Evolutionary conservation across 805 yeast species (phyloP).

Genomic region (Starmerella vitae): DNA sequence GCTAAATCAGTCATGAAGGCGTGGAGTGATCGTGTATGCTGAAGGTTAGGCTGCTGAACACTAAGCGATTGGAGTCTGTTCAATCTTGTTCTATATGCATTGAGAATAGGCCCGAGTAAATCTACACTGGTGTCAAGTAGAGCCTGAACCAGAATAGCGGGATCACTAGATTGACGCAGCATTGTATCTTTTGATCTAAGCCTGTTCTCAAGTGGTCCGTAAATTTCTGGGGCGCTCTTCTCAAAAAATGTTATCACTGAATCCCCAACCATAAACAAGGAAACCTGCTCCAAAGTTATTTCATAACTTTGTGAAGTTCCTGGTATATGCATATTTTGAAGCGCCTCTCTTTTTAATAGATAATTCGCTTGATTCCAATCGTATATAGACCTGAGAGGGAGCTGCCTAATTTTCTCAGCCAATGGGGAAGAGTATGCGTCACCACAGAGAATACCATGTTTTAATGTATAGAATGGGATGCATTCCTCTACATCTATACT

Average conservation of each 20-base stretch:
- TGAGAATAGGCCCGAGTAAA: slow-evolving; percentile 38
- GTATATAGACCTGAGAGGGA: slow-evolving; percentile 17
- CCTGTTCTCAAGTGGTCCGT: slow-evolving; percentile 38
- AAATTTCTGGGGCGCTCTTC: slow-evolving; percentile 41
- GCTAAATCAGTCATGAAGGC: slow-evolving; percentile 42
- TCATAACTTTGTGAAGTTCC: slow-evolving; percentile 23
- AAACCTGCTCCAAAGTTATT: slow-evolving; percentile 45
- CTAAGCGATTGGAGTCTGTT: slow-evolving; percentile 42
- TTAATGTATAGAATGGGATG: slow-evolving; percentile 12
- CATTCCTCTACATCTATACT: slow-evolving; percentile 2
- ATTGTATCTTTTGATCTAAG: slow-evolving; percentile 36
- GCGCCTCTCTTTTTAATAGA: slow-evolving; percentile 9
- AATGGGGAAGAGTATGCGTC: slow-evolving; percentile 11
- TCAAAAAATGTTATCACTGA: slow-evolving; percentile 46
- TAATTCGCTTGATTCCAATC: slow-evolving; percentile 20
- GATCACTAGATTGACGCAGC: slow-evolving; percentile 38
- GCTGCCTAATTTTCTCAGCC: slow-evolving; percentile 1
- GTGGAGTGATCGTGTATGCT: slow-evolving; percentile 41
- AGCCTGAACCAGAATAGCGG: slow-evolving; percentile 41
- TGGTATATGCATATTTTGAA: slow-evolving; percentile 12
- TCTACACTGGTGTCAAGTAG: slow-evolving; percentile 44
- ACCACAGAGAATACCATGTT: slow-evolving; percentile 10
- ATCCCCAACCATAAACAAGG: slow-evolving; percentile 35
- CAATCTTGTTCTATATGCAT: slow-evolving; percentile 38
- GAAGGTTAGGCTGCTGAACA: slow-evolving; percentile 36